These are phyloP conservation scores for Biscutella auriculata DNA, from an alignment of 441 rosid species.

Conservation along the genomic window DNA sequence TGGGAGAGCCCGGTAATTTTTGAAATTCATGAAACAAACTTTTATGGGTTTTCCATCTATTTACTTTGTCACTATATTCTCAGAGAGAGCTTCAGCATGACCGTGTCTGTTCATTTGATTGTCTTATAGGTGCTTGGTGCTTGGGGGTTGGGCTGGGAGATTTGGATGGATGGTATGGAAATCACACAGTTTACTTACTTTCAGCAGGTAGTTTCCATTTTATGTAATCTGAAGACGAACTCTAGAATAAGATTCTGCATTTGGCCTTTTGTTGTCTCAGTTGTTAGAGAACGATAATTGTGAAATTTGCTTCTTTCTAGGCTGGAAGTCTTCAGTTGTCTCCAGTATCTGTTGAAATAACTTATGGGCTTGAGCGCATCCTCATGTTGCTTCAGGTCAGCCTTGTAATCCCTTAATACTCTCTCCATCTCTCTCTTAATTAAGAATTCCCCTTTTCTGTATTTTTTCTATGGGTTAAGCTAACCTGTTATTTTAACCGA, in stretches of 20 bases:
- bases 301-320: slow-evolving; percentile 26
- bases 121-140: slow-evolving; percentile 87
- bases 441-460: background rate
- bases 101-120: slow-evolving; percentile 1
- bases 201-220: slow-evolving; percentile 63
- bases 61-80: background rate
- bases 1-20: slow-evolving; percentile 96
- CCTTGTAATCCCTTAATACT: background rate
- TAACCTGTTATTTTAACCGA: slow-evolving; percentile 12
- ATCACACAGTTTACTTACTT: slow-evolving; percentile 97
- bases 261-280: background rate
- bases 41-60: background rate
- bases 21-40: background rate
- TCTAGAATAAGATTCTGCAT: background rate
- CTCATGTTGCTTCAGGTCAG: slow-evolving; percentile 92
- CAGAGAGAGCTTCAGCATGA: background rate
- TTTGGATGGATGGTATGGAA: slow-evolving; percentile 99
- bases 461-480: slow-evolving; percentile 22
- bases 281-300: slow-evolving; percentile 8
- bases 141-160: slow-evolving; percentile 99
- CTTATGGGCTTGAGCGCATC: slow-evolving; percentile 96
- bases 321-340: slow-evolving; percentile 91
- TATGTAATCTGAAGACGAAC: background rate
- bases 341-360: slow-evolving; percentile 92
- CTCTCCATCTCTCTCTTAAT: background rate